Conservation (phyloP, 805 yeast species). For the Candida ulmi region DNA sequence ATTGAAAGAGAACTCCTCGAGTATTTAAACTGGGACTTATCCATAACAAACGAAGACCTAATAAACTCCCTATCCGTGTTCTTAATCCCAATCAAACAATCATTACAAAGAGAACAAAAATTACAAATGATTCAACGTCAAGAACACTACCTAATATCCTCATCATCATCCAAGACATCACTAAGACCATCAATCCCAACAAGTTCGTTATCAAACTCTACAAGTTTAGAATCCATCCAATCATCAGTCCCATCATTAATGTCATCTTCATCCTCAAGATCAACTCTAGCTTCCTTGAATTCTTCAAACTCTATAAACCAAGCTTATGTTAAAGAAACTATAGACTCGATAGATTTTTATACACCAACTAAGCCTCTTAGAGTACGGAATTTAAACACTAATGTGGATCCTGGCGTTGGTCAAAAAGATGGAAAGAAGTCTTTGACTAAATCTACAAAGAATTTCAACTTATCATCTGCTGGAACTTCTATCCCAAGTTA, state of each 20-base stretch:
- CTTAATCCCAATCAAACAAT: constrained; percentile 61
- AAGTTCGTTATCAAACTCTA: constrained; percentile 10
- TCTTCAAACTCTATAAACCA: constrained; percentile 11
- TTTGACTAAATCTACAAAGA: constrained; percentile 7
- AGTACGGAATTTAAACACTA: constrained; percentile 17
- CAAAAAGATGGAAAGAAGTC: constrained; percentile 3
- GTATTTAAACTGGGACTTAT: constrained; percentile 81
- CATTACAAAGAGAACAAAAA: constrained; percentile 17
- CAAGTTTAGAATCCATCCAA: constrained; percentile 1
- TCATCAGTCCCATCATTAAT: constrained; percentile 34
- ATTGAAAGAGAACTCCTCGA: constrained; percentile 85
- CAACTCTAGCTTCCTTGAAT: constrained; percentile 25
- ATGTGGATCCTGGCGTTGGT: too few species aligned
- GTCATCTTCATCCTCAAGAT: constrained; percentile 35
- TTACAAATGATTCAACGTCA: constrained; percentile 22
- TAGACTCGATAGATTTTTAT: constrained; percentile 6
- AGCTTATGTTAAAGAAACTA: constrained; percentile 1
- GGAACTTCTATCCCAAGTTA: not conserved
- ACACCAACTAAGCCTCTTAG: constrained; percentile 16
- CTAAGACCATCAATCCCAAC: not conserved
- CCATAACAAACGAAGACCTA: constrained; percentile 66
- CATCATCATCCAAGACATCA: constrained; percentile 10
- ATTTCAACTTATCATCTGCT: constrained; percentile 5
- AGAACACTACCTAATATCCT: constrained; percentile 15
- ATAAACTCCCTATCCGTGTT: constrained; percentile 67